Evolutionary conservation across 1,139 yeast genomes (phyloP), one percentile per base, ranked within the genome.

Genomic region (Debaryomyces subglobosus): DNA sequence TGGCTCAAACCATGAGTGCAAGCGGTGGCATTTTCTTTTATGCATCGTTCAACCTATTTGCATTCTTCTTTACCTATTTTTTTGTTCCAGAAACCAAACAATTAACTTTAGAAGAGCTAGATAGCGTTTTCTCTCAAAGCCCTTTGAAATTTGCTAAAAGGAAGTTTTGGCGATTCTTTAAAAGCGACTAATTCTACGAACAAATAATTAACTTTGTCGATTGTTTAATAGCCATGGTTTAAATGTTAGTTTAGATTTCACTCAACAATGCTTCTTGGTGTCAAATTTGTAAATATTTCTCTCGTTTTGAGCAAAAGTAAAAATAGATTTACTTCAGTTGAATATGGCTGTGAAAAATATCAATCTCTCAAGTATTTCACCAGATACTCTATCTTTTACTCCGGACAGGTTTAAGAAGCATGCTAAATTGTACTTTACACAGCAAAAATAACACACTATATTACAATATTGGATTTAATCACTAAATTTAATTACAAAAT

Each of bases 21-120:
- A 88, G 85, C 53, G 96, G 96, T 64, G 96, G 96, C 2, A 89
- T 89, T 65, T 91, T 94, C n/a, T 89, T 84, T 78, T 89, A 89
- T 60, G 96, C 96, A 1, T 96, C 87, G 12, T 87, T 96, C 94
- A 89, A 89, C 63, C 61, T 86, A 47, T 72, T 86, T 47, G 95
- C 94, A 0, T 87, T 84, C 72, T 81, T 84, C 69, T 58, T 85
- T 62, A 89, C 84, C 2, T 69, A 83, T 50, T 81, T 85, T 78
- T 76, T 82, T 68, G 69, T 85, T 45, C 89, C 90, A 2, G 91
- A 85, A 62, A 85, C 91, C 13, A 84, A 85, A 66, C 80, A 83
- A 20, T 73, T 83, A 57, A 83, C 90, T 0, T 74, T 85, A 63
- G 90, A 85, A 66, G 91, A 85, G 61, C 77, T 85, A 64, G 89